These are phyloP conservation scores for Clonostachys byssicola DNA, from an alignment of 2,329 filamentous ascomycete genomes.

Conservation along the genomic window DNA sequence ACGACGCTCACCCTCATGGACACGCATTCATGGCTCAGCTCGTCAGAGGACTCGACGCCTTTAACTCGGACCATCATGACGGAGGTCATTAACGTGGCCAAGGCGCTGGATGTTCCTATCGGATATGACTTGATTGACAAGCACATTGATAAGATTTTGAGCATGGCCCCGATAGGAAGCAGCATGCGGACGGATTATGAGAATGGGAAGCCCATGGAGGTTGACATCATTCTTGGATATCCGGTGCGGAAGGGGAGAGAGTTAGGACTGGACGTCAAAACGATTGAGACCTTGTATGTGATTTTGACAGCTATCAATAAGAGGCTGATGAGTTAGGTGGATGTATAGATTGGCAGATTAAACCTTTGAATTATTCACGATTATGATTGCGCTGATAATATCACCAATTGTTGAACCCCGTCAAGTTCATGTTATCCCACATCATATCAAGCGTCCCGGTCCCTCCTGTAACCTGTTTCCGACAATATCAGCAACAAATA, in stretches of 20 bases:
- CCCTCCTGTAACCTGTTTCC: too few relatives aligned
- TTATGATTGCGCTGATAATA: too few relatives aligned
- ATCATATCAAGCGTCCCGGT: too few relatives aligned
- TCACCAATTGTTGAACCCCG: too few relatives aligned
- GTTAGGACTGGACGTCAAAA: constrained; percentile 59
- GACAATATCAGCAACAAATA: too few relatives aligned
- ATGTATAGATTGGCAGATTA: too few relatives aligned
- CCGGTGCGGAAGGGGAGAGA: constrained; percentile 61
- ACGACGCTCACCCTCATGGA: constrained; percentile 50
- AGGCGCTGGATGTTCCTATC: constrained; percentile 43
- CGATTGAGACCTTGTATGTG: constrained; percentile 58
- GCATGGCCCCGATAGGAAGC: constrained; percentile 33
- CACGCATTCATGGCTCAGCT: constrained; percentile 45
- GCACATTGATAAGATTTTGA: constrained; percentile 30
- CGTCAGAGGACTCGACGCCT: constrained; percentile 35
- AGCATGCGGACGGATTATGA: constrained; percentile 72
- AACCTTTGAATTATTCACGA: too few relatives aligned
- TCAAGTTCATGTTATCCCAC: too few relatives aligned
- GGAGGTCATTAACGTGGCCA: constrained; percentile 53
- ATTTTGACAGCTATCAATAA: constrained; percentile 3
- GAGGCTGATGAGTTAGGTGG: not conserved
- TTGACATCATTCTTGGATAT: constrained; percentile 71
- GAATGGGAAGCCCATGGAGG: constrained; percentile 58
- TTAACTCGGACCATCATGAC: constrained; percentile 44
- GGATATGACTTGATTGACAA: constrained; percentile 39